Evolutionary conservation across 129 eudicot species (phyloP).

Genomic region (Silybum marianum): DNA sequence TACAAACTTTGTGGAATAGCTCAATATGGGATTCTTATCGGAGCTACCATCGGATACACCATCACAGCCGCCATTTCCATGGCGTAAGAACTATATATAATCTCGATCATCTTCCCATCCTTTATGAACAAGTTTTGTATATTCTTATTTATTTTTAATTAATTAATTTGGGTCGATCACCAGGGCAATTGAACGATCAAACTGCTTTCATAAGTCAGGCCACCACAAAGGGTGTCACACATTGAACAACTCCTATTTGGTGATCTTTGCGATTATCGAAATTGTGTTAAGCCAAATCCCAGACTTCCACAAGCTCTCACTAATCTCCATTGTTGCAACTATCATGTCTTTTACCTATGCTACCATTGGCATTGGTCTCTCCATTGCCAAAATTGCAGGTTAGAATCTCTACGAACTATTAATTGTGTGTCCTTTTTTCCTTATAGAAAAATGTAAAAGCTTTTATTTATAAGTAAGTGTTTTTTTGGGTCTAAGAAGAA

Average conservation of each 20-base stretch:
- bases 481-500: background rate
- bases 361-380: slow-evolving; percentile 49
- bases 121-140: background rate
- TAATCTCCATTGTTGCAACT: slow-evolving; percentile 51
- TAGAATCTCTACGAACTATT: background rate
- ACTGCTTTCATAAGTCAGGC: slow-evolving; percentile 50
- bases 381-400: slow-evolving; percentile 38
- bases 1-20: slow-evolving; percentile 43
- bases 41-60: slow-evolving; percentile 56
- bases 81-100: slow-evolving; percentile 36
- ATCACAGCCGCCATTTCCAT: slow-evolving; percentile 59
- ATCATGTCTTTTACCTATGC: slow-evolving; percentile 56
- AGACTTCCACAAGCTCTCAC: slow-evolving; percentile 46
- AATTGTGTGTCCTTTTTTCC: background rate
- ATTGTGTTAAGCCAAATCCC: slow-evolving; percentile 53
- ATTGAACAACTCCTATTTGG: slow-evolving; percentile 38
- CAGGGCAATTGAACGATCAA: slow-evolving; percentile 50
- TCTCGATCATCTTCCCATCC: background rate
- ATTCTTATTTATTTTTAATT: background rate
- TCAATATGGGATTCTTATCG: slow-evolving; percentile 52
- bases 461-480: background rate
- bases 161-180: background rate
- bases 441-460: background rate
- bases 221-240: slow-evolving; percentile 38
- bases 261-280: slow-evolving; percentile 44